phyloP scores from a whole-genome alignment of 805 yeast genomes.

The Nakazawaea siamensis region DNA sequence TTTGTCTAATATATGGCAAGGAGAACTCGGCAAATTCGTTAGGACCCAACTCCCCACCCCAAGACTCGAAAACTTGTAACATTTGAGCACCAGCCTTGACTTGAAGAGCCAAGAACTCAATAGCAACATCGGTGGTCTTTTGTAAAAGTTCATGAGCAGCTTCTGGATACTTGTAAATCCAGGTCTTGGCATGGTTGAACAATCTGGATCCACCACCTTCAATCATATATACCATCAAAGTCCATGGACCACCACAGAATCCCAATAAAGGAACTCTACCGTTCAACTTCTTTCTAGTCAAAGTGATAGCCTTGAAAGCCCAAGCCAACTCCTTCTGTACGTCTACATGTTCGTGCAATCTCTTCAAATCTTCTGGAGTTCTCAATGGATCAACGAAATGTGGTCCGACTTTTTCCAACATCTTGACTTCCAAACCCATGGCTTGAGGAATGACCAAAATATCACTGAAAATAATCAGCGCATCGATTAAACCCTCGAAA shows the following conservation, averaged over 20 bases:
- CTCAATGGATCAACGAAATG: slow-evolving; percentile 85
- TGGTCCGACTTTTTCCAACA: slow-evolving; percentile 94
- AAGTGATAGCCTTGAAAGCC: slow-evolving; percentile 91
- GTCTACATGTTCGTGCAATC: slow-evolving; percentile 56
- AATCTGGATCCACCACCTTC: slow-evolving; percentile 95
- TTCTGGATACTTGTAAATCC: slow-evolving; percentile 79
- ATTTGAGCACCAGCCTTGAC: slow-evolving; percentile 98
- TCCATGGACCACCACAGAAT: slow-evolving; percentile 98
- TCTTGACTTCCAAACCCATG: slow-evolving; percentile 90
- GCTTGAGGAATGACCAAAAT: slow-evolving; percentile 97
- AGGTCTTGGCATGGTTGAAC: slow-evolving; percentile 84
- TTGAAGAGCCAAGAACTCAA: slow-evolving; percentile 90
- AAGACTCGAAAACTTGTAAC: slow-evolving; percentile 92
- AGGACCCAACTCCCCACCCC: slow-evolving; percentile 97
- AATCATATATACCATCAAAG: slow-evolving; percentile 90
- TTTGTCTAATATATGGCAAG: slow-evolving; percentile 78
- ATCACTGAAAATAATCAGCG: slow-evolving; percentile 95
- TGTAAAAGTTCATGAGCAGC: slow-evolving; percentile 65
- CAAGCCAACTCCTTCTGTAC: slow-evolving; percentile 75
- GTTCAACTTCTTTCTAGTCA: slow-evolving; percentile 76
- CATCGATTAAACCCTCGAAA: slow-evolving; percentile 84
- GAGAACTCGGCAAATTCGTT: slow-evolving; percentile 82
- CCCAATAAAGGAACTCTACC: slow-evolving; percentile 95
- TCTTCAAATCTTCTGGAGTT: slow-evolving; percentile 54
- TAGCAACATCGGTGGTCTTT: slow-evolving; percentile 76